Base-by-base conservation (phyloP, 345 rosid genomes). In the Citrus unshiu region DNA sequence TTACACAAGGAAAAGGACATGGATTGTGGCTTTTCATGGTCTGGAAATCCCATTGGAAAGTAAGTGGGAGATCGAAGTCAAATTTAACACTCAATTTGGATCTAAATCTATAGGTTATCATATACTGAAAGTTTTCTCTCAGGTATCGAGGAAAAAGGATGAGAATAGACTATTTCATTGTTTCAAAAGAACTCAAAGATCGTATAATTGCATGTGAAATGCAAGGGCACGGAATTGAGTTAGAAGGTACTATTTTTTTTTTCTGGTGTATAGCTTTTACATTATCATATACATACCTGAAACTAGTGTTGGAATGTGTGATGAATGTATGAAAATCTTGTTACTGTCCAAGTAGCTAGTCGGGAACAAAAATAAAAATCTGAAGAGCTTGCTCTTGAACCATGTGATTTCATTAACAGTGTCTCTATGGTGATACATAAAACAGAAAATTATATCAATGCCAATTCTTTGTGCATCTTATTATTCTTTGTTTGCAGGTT, bases 1-100 rank as follows among this genome's bases (percentile, higher is more conserved):
- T 77, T 94, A 81, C 94, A 96, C 90, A 88, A 88, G 81, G 97
- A 93, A 77, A 90, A 78, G 85, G 98, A 96, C 86, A 90, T 87
- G 95, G 98, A 93, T 16, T 60, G 82, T 77, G 99, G 99, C 77
- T 96, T 96, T 87, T 95, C 99, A 65, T 93, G 98, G 98, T 95
- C 94, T 12, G 98, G 98, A 61, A 56, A 93, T 78, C 98, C 98
- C 21, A 85, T 95, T 77, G 98, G 98, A 79, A 95, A 93, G 98
- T 95, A 91, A 85, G 92, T 73, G 54, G n/a, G 16, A 66, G 13
- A 32, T 57, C 22, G 25, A 7, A 56, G 69, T 72, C 61, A 27
- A 43, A 46, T 61, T 56, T 64, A 22, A 13, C 24, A 19, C 21
- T 58, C 18, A 71, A 37, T 73, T 68, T 46, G 67, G 43, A 40